Evolutionary conservation across 345 rosid genomes (phyloP), one percentile per base, ranked within the genome.

Genomic region (Rhodamnia argentea): DNA sequence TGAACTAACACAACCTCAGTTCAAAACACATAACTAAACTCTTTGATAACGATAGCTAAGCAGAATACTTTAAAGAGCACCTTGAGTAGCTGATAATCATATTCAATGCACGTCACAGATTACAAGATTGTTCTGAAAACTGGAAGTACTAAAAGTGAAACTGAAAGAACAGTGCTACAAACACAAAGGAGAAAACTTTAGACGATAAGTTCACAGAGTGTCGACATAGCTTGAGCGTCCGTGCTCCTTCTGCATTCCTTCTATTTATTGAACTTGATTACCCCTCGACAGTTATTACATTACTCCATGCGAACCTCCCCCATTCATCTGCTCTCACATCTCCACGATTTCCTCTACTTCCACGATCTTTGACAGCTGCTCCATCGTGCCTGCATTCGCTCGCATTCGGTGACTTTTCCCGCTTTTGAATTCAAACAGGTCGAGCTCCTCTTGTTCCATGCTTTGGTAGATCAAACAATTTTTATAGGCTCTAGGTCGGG

Each of bases 41-140:
- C 53, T 83, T 84, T 87, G 90, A 86, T 86, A 13, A 70, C 16
- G 44, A 64, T 64, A 64, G 76, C 76, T 4, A 64, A 64, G 76
- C 12, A 32, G 13, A 32, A 64, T 64, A 60, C 10, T 60, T 60
- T 27, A 32, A 20, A n/a, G 24, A 55, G 74, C 82, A 95, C 97
- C 93, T 97, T 4, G 97, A 94, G 37, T 98, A 93, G 85, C 96
- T 94, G 87, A 94, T 90, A 87, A 98, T 94, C 26, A 96, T 98
- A 88, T 96, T 94, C 10, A 94, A 95, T 1, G 95, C 92, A 0
- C 92, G 92, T 70, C 78, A 18, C 78, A 70, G 47, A 37, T 70
- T 70, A 18, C 78, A 18, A 7, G 47, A 15, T 70, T 37, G 78
- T 18, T 37, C 18, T 32, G 47, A 32, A 32, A 70, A 70, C 47